Evolutionary conservation across 1,284 basidiomycete species (phyloP), one percentile per base, ranked within the genome.

Genomic region (Moesziomyces globuligerus): DNA sequence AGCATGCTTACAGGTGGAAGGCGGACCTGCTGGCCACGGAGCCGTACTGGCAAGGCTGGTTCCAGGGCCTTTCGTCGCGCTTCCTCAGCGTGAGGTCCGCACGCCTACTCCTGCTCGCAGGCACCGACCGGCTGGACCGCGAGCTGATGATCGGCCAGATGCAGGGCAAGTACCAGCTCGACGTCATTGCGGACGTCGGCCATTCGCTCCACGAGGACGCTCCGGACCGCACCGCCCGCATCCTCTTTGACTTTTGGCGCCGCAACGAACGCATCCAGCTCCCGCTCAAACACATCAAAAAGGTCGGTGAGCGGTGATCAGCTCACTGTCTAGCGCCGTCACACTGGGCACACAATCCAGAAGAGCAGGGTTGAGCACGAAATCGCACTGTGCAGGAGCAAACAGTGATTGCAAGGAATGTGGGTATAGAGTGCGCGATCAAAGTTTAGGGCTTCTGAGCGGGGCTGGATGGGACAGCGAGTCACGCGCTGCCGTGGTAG

Each of bases 121-220:
- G 94, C 0, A 90, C 94, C 9, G 95, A 98, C 76, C 86, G 94
- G 8, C 87, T 98, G 2, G 96, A 98, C 81, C 90, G 89, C 72
- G 90, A 92, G 70, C 86, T 98, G 38, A 97, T 96, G 91, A 94
- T 98, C 46, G 96, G 94, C 0, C 95, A 98, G 83, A 98, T 98
- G 95, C 84, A 84, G 62, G 79, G 78, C 56, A 97, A 97, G 82
- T 98, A 97, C 84, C 95, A 98, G 83, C 87, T 97, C 75, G 89
- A 88, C 21, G 93, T 98, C 24, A 87, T 96, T 66, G 87, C 88
- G 4, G 89, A 89, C 20, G 92, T 93, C 0, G 95, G 95, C 0
- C 95, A 98, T 80, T 91, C 95, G 84, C 83, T 98, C 40, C 95
- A 98, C 53, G 94, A 97, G 90, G 94, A 98, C 77, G 89, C 94